phyloP scores from a whole-genome alignment of 306 rosid species.

The Oxytropis ochrocephala region DNA sequence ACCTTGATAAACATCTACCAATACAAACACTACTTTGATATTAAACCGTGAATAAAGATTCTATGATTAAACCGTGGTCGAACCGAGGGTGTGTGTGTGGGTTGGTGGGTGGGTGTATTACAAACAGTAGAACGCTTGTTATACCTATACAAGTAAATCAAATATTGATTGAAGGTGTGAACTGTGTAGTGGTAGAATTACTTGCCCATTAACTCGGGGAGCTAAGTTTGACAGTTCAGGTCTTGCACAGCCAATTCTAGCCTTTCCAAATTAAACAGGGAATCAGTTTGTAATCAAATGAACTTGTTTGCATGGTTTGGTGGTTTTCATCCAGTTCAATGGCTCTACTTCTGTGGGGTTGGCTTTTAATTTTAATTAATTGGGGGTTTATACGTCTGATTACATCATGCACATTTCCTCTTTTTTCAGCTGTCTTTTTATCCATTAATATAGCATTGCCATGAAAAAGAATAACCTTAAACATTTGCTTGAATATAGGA shows the following conservation, averaged over 20 bases:
- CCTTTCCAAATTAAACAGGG: background rate
- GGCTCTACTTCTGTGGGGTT: background rate
- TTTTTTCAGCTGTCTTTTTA: too few species aligned
- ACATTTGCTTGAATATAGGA: background rate
- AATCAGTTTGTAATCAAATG: background rate
- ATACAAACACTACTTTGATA: too few species aligned
- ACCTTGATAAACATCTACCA: background rate
- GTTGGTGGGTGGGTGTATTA: background rate
- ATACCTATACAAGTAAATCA: background rate
- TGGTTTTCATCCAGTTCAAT: background rate
- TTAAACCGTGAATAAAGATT: background rate
- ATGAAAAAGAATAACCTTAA: too few species aligned
- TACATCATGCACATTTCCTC: too few species aligned
- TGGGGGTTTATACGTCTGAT: background rate
- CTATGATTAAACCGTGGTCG: background rate
- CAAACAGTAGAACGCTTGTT: background rate
- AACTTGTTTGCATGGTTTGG: background rate
- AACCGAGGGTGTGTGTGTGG: background rate
- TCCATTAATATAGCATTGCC: too few species aligned
- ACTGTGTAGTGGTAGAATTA: background rate
- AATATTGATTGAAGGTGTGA: background rate
- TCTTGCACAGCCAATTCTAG: background rate
- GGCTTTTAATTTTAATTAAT: background rate
- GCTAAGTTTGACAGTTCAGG: background rate
- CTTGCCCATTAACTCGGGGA: background rate